Conservation (phyloP, 352 stramenopile genomes). For the Phytophthora idaei region DNA sequence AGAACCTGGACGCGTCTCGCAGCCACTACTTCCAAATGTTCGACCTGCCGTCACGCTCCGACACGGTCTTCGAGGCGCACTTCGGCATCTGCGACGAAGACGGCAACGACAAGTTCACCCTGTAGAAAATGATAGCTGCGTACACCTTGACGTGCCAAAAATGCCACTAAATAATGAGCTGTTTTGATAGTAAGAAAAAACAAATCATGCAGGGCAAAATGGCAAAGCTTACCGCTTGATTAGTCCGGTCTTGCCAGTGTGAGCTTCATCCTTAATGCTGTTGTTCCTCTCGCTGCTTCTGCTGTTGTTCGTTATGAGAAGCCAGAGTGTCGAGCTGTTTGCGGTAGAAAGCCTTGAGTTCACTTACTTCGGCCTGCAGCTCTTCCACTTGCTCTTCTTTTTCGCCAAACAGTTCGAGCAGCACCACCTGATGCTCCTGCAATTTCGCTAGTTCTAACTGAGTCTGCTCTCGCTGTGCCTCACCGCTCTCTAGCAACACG, state of each 20-base stretch:
- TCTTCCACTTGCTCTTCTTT: slow-evolving; percentile 89
- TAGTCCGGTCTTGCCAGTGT: too few species aligned
- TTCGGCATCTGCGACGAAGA: slow-evolving; percentile 49
- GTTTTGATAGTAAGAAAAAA: too few species aligned
- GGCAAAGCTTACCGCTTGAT: slow-evolving; percentile 7
- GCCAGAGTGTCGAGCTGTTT: slow-evolving; percentile 79
- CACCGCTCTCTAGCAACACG: slow-evolving; percentile 68
- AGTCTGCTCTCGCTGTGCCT: slow-evolving; percentile 50
- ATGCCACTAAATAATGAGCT: too few species aligned
- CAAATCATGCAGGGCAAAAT: neutral
- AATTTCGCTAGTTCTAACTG: slow-evolving; percentile 60
- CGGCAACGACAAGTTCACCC: slow-evolving; percentile 47
- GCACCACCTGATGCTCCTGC: slow-evolving; percentile 78
- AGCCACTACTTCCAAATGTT: slow-evolving; percentile 71
- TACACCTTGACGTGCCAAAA: too few species aligned
- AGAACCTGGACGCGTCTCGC: slow-evolving; percentile 39
- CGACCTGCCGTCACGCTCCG: too few species aligned
- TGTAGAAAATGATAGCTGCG: slow-evolving; percentile 10
- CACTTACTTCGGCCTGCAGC: slow-evolving; percentile 71
- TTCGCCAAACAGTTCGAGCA: slow-evolving; percentile 85
- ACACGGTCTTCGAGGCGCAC: slow-evolving; percentile 31
- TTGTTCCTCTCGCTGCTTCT: slow-evolving; percentile 42
- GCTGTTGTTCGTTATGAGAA: slow-evolving; percentile 44
- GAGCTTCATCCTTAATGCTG: slow-evolving; percentile 25
- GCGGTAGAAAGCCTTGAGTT: slow-evolving; percentile 82